Evolutionary conservation across 1,139 yeast species (phyloP), one percentile per base, ranked within the genome.

Genomic region (Taphrina betulina): DNA sequence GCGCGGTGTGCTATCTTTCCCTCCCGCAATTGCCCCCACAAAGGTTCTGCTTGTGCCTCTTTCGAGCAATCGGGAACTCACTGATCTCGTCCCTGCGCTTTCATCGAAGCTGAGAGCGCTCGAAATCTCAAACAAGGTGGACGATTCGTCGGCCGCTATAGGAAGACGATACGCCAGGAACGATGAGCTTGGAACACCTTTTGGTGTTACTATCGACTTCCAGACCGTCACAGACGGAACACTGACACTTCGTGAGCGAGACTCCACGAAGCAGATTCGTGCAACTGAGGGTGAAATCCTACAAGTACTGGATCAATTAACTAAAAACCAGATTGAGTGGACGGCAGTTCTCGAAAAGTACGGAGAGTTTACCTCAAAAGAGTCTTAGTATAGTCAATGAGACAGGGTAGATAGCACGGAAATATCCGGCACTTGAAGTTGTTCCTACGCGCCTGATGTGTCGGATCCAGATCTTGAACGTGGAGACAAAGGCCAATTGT

Each of bases 151-250:
- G 67, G 97, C 96, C 33, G 88, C 97, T 28, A 92, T 94, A 66
- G 99, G 99, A 75, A 88, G 90, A 78, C 85, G 99, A 76, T 94
- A 94, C 68, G 90, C 98, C 61, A 87, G 99, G 77, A 94, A 94
- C 72, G 99, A 94, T 72, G 99, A 94, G 75, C 81, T 94, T 71
- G 99, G 99, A 72, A 94, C 98, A 59, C 98, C 99, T 65, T 94
- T 92, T 69, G 99, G 99, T 72, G 81, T 94, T 71, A 94, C 99
- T 63, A 85, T 94, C 66, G 99, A 94, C 73, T 94, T 94, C 72
- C 97, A 94, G 63, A 84, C 96, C 55, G 80, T 85, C 61, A 82
- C 85, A 71, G 97, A 94, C 68, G 81, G 82, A 17, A 36, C 54
- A 14, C 85, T 94, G 63, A 94, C 99, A 46, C 79, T 94, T 68